phyloP scores from a whole-genome alignment of 352 stramenopile genomes.

The Globisporangium mamillatum region DNA sequence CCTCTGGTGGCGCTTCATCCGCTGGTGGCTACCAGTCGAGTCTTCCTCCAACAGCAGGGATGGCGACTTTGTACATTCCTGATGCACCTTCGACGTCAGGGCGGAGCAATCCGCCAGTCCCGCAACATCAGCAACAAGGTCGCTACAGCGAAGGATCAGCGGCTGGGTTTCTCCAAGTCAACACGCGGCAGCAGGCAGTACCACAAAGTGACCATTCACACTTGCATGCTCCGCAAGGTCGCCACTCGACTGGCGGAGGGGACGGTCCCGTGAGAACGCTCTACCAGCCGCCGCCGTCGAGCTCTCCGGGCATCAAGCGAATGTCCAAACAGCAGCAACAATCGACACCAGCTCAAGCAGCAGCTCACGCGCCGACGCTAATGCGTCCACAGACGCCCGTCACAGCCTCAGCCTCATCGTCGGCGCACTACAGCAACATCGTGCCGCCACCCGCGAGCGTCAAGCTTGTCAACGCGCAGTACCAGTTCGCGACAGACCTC shows the following conservation, averaged over 20 bases:
- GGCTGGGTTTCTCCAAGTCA: conserved; percentile 18
- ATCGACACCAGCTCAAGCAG: background rate
- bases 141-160: conserved; percentile 14
- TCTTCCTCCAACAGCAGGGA: background rate
- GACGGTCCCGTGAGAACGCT: conserved; percentile 14
- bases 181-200: conserved; percentile 10
- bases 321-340: conserved; percentile 1
- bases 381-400: conserved; percentile 20
- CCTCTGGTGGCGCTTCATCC: background rate
- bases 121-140: conserved; percentile 7
- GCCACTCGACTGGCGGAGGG: conserved; percentile 9
- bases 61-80: conserved; percentile 12
- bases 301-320: conserved; percentile 18
- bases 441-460: conserved; percentile 29
- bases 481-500: conserved; percentile 67
- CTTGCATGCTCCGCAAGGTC: background rate
- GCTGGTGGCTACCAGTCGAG: conserved; percentile 7
- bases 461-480: conserved; percentile 56
- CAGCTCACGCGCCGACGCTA: background rate
- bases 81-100: conserved; percentile 7
- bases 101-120: conserved; percentile 6
- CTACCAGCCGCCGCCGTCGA: conserved; percentile 17
- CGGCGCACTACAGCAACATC: conserved; percentile 10
- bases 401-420: background rate
- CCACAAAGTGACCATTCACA: background rate